These are phyloP conservation scores for Pinus albicaulis DNA, from an alignment of 75 land plant genomes.

Conservation along the genomic window DNA sequence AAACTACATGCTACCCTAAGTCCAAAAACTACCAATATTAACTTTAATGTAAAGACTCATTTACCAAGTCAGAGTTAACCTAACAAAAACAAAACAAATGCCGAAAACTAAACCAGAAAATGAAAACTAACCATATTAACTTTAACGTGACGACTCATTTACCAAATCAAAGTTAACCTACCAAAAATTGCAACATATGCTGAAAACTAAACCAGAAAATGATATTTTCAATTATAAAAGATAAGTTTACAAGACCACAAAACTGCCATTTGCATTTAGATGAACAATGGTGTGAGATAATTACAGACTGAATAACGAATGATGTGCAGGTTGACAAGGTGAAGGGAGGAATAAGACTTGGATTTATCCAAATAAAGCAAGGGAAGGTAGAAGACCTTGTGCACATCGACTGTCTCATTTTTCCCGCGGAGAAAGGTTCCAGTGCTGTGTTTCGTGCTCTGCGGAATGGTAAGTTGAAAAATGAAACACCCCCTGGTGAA, in stretches of 20 bases:
- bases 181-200: neutral
- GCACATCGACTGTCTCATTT: conserved; percentile 84
- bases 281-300: neutral
- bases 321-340: conserved; percentile 64
- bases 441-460: conserved; percentile 77
- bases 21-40: too few relatives aligned
- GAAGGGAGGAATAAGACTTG: conserved; percentile 84
- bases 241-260: neutral
- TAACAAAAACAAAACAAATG: too few relatives aligned
- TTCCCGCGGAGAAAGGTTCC: conserved; percentile 48
- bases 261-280: neutral
- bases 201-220: neutral
- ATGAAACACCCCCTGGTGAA: conserved; percentile 79
- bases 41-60: too few relatives aligned
- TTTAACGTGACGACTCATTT: too few relatives aligned
- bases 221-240: neutral
- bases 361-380: conserved; percentile 64
- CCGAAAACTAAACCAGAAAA: too few relatives aligned
- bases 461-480: conserved; percentile 64
- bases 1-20: too few relatives aligned
- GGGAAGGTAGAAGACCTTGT: conserved; percentile 65
- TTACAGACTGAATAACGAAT: neutral
- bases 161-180: too few relatives aligned
- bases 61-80: too few relatives aligned
- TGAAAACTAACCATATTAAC: too few relatives aligned